Base-by-base conservation (phyloP, 1,139 yeast species). In the Taiozyma sp. region DNA sequence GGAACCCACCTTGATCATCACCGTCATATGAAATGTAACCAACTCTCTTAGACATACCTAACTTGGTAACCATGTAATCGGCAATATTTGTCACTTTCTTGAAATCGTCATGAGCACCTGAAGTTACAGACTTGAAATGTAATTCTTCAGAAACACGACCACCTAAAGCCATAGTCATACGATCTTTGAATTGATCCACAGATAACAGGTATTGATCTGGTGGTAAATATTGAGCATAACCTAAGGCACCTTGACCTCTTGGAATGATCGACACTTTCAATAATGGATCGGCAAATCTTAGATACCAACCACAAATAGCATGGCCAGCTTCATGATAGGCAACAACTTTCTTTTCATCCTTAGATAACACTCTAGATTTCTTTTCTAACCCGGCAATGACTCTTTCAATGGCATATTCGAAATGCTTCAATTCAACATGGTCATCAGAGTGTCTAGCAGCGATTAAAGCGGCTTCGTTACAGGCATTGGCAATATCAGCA, bases 261-360 rank as follows among this genome's bases (percentile, higher is more conserved):
- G 95, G 93, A 52, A 86, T 84, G 57, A 86, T 83, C n/a, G 89
- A 81, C 7, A 85, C 93, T 65, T 86, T 87, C 49, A 86, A 75
- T 54, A 86, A 70, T 14, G 95, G 95, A 65, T 86, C 93, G 30
- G 90, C 89, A 65, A 68, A 78, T 65, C 83, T 80, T 62, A 83
- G 71, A 61, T 72, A 82, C 90, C 91, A 83, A 29, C 93, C 88
- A 71, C 91, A 83, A 50, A 85, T 75, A 6, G 95, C 93, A 66
- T 85, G 90, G 1, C 93, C 95, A 2, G 93, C 91, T 66, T 84
- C 95, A 65, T 86, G 95, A 61, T 81, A 86, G 1, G 93, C 91
- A 47, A 86, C 93, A 26, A 85, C 77, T 58, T 75, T 81, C 73
- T 85, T 85, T 62, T 86, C 93, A 48, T 79, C 82, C 1, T 85